Conservation (phyloP, 768 basidiomycete species). For the Lyophyllum semitale region DNA sequence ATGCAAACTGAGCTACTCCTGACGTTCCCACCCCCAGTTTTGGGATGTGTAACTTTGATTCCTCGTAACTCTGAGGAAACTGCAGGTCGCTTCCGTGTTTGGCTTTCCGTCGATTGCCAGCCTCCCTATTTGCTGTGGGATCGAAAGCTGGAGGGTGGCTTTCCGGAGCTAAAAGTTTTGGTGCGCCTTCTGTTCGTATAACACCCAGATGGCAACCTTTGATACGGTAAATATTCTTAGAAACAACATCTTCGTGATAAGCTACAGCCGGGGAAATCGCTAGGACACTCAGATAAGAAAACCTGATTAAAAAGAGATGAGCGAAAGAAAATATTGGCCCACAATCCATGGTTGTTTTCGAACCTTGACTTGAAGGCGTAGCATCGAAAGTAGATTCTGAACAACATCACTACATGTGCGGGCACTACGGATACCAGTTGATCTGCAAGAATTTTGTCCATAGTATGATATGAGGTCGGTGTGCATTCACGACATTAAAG, state of each 20-base stretch:
- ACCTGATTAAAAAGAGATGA: constrained; percentile 1
- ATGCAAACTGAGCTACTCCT: constrained; percentile 89
- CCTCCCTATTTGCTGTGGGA: constrained; percentile 75
- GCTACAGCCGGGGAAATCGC: constrained; percentile 75
- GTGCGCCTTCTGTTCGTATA: constrained; percentile 34
- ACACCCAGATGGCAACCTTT: not conserved
- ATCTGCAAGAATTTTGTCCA: not conserved
- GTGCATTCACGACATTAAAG: constrained; percentile 25
- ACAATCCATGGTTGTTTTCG: not conserved
- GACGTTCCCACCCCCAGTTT: constrained; percentile 81
- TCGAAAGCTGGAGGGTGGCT: constrained; percentile 86
- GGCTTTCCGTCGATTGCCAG: constrained; percentile 55
- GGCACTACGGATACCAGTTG: not conserved
- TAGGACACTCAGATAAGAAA: constrained; percentile 88
- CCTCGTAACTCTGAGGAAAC: constrained; percentile 82
- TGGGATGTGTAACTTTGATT: constrained; percentile 68
- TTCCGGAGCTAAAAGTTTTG: constrained; percentile 86
- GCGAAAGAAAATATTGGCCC: not conserved
- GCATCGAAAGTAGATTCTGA: not conserved
- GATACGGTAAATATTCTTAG: too few relatives aligned
- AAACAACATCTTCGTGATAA: constrained; percentile 88
- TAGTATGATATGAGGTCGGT: not conserved
- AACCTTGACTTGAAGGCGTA: too few relatives aligned
- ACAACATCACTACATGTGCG: not conserved
- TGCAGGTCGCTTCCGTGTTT: constrained; percentile 88